Evolutionary conservation across 2,329 filamentous ascomycete species (phyloP).

Genomic region (Colletotrichum sp.): DNA sequence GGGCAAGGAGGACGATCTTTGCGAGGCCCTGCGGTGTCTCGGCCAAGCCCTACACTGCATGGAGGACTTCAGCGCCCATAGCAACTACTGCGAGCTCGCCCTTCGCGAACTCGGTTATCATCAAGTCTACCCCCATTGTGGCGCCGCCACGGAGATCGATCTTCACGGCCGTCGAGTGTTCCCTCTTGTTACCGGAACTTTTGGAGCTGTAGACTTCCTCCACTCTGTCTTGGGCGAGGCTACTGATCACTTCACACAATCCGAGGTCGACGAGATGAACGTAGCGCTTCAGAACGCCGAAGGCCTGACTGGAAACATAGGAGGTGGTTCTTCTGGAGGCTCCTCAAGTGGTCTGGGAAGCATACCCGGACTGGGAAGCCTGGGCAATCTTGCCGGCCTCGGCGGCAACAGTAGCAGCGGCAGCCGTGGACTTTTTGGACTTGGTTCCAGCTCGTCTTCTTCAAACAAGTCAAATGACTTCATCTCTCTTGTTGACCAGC

Average conservation of each 20-base stretch:
- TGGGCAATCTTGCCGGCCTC: conserved; percentile 19
- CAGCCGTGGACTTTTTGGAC: conserved; percentile 46
- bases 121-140: conserved; percentile 77
- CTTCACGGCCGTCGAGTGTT: conserved; percentile 71
- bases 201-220: conserved; percentile 84
- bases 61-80: conserved; percentile 82
- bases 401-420: conserved; percentile 37
- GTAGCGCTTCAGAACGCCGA: conserved; percentile 74
- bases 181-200: conserved; percentile 76
- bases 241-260: conserved; percentile 81
- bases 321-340: conserved; percentile 26
- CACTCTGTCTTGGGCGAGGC: conserved; percentile 81
- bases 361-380: background rate
- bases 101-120: conserved; percentile 73
- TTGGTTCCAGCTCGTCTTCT: conserved; percentile 20
- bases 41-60: conserved; percentile 79
- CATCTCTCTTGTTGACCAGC: conserved; percentile 73
- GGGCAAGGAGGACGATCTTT: conserved; percentile 78
- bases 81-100: conserved; percentile 82
- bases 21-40: conserved; percentile 77
- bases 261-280: conserved; percentile 83
- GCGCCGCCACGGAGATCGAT: conserved; percentile 68
- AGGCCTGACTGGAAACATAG: conserved; percentile 42
- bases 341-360: conserved; percentile 28
- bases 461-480: conserved; percentile 58